Evolutionary conservation across 2,329 filamentous ascomycete genomes (phyloP).

Genomic region (Davidsoniella virescens): DNA sequence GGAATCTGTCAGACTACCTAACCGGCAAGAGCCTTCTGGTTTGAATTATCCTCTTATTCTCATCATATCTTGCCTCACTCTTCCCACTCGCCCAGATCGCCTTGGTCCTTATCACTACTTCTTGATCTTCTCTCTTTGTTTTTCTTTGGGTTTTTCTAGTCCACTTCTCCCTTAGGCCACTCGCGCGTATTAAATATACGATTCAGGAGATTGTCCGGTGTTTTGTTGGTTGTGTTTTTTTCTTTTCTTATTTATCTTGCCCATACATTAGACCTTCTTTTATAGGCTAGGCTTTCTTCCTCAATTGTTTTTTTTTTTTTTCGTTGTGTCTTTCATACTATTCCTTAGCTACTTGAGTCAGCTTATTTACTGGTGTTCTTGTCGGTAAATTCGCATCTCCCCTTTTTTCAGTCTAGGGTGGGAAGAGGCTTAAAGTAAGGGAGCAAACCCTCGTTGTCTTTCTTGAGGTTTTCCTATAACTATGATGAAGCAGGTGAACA

Average conservation of each 20-base stretch:
- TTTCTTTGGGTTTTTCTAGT: not conserved
- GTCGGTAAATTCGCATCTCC: not conserved
- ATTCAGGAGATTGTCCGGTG: not conserved
- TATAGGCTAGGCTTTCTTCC: not conserved
- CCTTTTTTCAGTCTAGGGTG: not conserved
- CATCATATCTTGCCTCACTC: not conserved
- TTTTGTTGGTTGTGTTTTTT: not conserved
- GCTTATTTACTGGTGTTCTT: no score
- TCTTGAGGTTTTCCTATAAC: not conserved
- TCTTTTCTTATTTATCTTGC: not conserved
- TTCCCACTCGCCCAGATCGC: not conserved
- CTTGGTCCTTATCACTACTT: not conserved
- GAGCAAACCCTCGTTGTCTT: not conserved
- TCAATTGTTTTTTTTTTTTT: not conserved
- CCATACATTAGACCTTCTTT: not conserved
- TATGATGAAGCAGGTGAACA: no score
- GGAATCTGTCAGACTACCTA: slow-evolving; percentile 87
- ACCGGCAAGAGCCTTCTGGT: slow-evolving; percentile 16
- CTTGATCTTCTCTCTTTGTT: not conserved
- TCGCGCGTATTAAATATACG: not conserved
- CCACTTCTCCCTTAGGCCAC: not conserved
- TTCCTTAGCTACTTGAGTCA: not conserved
- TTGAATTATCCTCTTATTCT: slow-evolving; percentile 1
- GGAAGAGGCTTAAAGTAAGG: no score
- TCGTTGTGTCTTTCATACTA: not conserved